phyloP scores from a whole-genome alignment of 148 eudicot species.

The Rheum nobile region DNA sequence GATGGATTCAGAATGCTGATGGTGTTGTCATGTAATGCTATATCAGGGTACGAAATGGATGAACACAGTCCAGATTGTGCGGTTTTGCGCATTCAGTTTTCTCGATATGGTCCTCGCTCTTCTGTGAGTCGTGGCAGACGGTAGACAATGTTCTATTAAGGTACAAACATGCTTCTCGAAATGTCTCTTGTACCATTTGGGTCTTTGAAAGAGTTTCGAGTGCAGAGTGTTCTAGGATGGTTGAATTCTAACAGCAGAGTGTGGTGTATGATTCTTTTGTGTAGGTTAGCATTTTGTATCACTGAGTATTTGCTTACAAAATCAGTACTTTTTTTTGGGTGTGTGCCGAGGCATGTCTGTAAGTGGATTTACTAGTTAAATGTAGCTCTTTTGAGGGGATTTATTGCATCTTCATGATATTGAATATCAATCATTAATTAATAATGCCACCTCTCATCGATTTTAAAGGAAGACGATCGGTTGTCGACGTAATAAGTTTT shows the following conservation, averaged over 20 bases:
- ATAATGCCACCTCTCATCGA: too few species aligned
- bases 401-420: background rate
- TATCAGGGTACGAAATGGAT: constrained; percentile 61
- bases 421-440: background rate
- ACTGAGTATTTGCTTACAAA: background rate
- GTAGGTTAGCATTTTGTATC: constrained; percentile 1
- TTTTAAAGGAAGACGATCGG: too few species aligned
- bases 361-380: background rate
- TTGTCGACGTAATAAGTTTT: too few species aligned
- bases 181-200: background rate
- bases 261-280: background rate
- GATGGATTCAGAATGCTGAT: background rate
- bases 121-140: constrained; percentile 30
- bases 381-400: background rate
- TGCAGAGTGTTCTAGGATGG: background rate
- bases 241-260: background rate
- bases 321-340: background rate
- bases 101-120: constrained; percentile 54
- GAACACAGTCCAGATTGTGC: constrained; percentile 51
- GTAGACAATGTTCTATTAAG: constrained; percentile 6
- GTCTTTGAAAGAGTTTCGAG: background rate
- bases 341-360: background rate
- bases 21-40: background rate
- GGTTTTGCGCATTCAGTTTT: constrained; percentile 54
- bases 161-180: background rate